phyloP scores from a whole-genome alignment of 345 rosid genomes.

The Aquilaria sinensis region DNA sequence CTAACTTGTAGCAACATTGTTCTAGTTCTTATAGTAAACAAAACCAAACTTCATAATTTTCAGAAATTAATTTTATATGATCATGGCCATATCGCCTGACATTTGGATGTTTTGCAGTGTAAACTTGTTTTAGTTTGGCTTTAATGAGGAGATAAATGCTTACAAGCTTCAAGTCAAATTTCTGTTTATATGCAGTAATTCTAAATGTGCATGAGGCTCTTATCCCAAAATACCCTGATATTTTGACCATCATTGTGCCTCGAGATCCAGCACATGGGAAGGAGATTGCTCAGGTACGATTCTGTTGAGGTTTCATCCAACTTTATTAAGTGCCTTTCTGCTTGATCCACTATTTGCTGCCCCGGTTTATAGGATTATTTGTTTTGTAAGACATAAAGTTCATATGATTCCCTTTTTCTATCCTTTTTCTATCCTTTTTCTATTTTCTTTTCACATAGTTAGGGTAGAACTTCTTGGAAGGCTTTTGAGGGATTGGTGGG shows the following conservation, averaged over 20 bases:
- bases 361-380: too few relatives aligned
- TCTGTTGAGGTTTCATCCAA: constrained; percentile 1
- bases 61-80: too few relatives aligned
- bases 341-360: not conserved
- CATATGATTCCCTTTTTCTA: too few relatives aligned
- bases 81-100: too few relatives aligned
- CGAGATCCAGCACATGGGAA: constrained; percentile 74
- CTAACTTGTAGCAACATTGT: too few relatives aligned
- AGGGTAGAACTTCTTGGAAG: too few relatives aligned
- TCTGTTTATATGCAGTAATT: constrained; percentile 48
- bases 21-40: too few relatives aligned
- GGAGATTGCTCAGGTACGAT: constrained; percentile 64
- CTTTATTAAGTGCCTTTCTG: not conserved
- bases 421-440: too few relatives aligned
- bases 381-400: too few relatives aligned
- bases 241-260: constrained; percentile 66
- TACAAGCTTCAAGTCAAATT: not conserved
- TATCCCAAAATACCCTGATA: constrained; percentile 38
- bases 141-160: not conserved
- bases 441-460: too few relatives aligned
- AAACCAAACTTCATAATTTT: too few relatives aligned
- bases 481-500: too few relatives aligned
- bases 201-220: constrained; percentile 56
- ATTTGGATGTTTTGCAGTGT: not conserved
- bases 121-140: not conserved